phyloP scores from a whole-genome alignment of 139 green algal genomes.

The Chlorella sp. region DNA sequence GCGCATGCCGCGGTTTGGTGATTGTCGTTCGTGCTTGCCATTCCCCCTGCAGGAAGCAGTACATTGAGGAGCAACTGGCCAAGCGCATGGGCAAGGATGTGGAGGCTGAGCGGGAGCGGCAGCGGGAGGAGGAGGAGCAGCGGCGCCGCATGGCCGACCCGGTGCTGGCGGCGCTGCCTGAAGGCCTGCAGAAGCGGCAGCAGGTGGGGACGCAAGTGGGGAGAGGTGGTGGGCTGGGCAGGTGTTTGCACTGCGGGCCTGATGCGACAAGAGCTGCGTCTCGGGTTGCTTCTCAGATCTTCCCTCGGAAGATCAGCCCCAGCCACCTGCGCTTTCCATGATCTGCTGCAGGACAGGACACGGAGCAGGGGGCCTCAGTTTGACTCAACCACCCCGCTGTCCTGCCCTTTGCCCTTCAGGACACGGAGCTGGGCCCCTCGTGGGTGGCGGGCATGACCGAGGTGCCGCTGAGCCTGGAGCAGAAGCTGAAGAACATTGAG shows the following conservation, averaged over 20 bases:
- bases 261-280: no score
- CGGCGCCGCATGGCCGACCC: slow-evolving; percentile 58
- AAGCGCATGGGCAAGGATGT: slow-evolving; percentile 64
- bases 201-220: neutral
- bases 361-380: no score
- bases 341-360: no score
- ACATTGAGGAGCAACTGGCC: slow-evolving; percentile 74
- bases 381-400: no score
- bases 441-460: slow-evolving; percentile 83
- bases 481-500: slow-evolving; percentile 88
- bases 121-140: slow-evolving; percentile 50
- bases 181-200: slow-evolving; percentile 30
- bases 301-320: no score
- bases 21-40: no score
- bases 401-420: no score
- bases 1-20: no score
- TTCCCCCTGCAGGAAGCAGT: slow-evolving; percentile 68
- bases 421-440: slow-evolving; percentile 50
- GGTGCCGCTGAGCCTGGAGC: slow-evolving; percentile 75
- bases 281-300: no score
- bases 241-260: no score
- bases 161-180: slow-evolving; percentile 41
- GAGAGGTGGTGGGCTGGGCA: no score
- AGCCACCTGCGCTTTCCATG: no score
- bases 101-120: slow-evolving; percentile 62